phyloP scores from a whole-genome alignment of 2,329 filamentous ascomycete genomes.

The Alternaria arborescens region DNA sequence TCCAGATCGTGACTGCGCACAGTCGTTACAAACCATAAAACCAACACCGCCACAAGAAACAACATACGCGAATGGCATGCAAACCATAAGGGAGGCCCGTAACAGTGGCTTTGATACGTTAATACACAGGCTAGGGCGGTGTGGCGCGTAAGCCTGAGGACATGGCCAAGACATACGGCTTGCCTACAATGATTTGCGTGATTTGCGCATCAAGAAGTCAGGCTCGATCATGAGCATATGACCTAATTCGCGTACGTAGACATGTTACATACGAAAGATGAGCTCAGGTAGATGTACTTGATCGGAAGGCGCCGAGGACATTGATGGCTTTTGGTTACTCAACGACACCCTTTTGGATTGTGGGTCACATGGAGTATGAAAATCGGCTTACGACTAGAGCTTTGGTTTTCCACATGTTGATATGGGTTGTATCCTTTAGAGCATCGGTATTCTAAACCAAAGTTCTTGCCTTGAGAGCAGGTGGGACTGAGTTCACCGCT shows the following conservation, averaged over 20 bases:
- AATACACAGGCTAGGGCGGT: neutral
- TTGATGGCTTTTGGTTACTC: neutral
- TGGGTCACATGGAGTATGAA: neutral
- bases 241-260: neutral
- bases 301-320: neutral
- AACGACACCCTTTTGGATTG: neutral
- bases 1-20: neutral
- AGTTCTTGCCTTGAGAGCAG: neutral
- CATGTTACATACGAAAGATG: neutral
- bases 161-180: constrained; percentile 18
- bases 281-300: neutral
- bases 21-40: neutral
- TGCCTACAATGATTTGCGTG: constrained; percentile 10
- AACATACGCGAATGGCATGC: neutral
- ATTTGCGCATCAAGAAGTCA: neutral
- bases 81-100: too few relatives aligned
- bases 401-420: neutral
- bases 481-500: neutral
- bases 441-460: neutral
- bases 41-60: neutral
- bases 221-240: neutral
- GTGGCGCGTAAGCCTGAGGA: constrained; percentile 7
- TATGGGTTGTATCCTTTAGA: neutral
- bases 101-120: neutral
- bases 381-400: neutral